Evolutionary conservation across 2,329 filamentous ascomycete genomes (phyloP).

Genomic region (Neopestalotiopsis rosae): DNA sequence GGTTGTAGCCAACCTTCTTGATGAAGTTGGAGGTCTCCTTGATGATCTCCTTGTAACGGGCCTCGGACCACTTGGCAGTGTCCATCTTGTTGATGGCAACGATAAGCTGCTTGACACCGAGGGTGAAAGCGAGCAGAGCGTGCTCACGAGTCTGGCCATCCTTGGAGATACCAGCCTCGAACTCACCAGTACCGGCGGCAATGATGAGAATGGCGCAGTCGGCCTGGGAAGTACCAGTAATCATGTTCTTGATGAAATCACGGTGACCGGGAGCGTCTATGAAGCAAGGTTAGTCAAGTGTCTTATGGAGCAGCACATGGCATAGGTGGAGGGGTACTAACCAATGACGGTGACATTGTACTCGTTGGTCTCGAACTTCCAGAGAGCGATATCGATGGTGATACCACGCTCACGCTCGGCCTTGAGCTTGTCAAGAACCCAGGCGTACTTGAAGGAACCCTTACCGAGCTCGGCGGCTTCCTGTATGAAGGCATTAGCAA

Average conservation of each 20-base stretch:
- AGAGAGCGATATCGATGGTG: conserved; percentile 99
- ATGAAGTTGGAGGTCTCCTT: conserved; percentile 99
- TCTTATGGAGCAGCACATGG: neutral
- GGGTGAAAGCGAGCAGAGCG: conserved; percentile 99
- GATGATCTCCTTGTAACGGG: conserved; percentile 98
- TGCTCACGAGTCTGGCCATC: conserved; percentile 99
- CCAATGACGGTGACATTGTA: conserved; percentile 98
- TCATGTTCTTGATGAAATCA: conserved; percentile 99
- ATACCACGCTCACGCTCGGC: conserved; percentile 99
- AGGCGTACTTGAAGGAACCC: conserved; percentile 99
- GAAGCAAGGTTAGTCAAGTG: neutral
- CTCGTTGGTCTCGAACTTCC: conserved; percentile 99
- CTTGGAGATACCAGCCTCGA: conserved; percentile 99
- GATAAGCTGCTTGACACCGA: conserved; percentile 99
- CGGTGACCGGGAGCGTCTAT: conserved; percentile 96
- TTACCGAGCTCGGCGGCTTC: conserved; percentile 99
- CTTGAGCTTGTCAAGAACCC: conserved; percentile 99
- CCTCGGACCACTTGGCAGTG: conserved; percentile 97
- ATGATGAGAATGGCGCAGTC: conserved; percentile 99
- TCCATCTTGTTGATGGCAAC: conserved; percentile 99
- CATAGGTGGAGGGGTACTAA: conserved; percentile 49
- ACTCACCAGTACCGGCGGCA: conserved; percentile 99
- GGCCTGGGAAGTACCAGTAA: conserved; percentile 99
- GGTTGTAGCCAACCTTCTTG: conserved; percentile 99
- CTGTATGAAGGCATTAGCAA: conserved; percentile 49